Percentiles rank a stretch among this genome's conserved stretches.
phyloP scores from a whole-genome alignment of 169 alveolate species.

The Cryptosporidium muris region DNA sequence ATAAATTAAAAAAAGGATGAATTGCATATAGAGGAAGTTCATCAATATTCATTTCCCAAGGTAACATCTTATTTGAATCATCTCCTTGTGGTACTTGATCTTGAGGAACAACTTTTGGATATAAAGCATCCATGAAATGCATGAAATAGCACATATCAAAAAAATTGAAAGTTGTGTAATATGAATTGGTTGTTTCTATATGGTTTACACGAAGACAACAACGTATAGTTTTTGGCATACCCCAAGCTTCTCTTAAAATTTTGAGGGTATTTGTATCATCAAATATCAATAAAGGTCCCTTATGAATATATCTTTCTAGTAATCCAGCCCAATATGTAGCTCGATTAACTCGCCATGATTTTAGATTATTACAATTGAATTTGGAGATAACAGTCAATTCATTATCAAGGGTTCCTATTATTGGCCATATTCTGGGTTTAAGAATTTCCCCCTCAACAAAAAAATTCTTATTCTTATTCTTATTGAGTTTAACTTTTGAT shows the following conservation, averaged over 20 bases:
- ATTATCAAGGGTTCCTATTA: constrained; percentile 21
- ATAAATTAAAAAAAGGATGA: constrained; percentile 13
- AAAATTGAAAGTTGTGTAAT: constrained; percentile 23
- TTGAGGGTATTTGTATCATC: not conserved
- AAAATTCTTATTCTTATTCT: no score
- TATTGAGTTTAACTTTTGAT: constrained; percentile 25
- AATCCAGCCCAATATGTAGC: constrained; percentile 71
- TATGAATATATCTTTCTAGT: constrained; percentile 51
- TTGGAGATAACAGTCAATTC: constrained; percentile 26
- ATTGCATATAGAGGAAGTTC: constrained; percentile 18
- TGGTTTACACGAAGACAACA: no score
- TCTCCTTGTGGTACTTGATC: not conserved
- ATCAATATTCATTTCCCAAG: constrained; percentile 40
- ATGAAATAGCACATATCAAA: constrained; percentile 61
- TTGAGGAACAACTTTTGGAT: constrained; percentile 6
- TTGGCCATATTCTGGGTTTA: constrained; percentile 44
- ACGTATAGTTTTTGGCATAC: not conserved
- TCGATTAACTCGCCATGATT: constrained; percentile 57
- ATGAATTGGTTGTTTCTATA: not conserved
- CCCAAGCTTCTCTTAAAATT: constrained; percentile 12
- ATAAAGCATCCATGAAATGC: constrained; percentile 17
- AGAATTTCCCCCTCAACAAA: constrained; percentile 1
- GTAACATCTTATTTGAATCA: not conserved
- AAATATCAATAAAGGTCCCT: constrained; percentile 32
- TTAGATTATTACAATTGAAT: constrained; percentile 37